A percentile compares a stretch with the other conserved stretches of the same genome.
phyloP scores from a whole-genome alignment of 176 grass and related monocot genomes.

The Oryza meridionalis region DNA sequence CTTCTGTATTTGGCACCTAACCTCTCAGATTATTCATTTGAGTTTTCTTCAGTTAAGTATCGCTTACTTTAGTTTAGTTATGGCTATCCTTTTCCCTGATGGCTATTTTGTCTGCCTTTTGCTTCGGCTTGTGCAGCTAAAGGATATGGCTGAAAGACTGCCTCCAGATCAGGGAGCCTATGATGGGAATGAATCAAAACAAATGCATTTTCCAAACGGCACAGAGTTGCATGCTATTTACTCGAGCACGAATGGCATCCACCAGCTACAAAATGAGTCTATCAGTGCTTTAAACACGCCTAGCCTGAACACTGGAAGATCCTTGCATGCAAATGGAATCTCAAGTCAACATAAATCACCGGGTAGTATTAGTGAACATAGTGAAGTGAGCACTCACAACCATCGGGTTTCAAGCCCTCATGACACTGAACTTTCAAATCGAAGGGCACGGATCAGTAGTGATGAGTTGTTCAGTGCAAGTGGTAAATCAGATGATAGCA shows the following conservation, averaged over 20 bases:
- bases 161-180: conserved; percentile 64
- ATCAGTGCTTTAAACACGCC: conserved; percentile 34
- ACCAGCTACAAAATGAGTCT: conserved; percentile 59
- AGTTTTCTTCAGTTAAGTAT: conserved; percentile 28
- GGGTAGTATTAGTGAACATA: conserved; percentile 51
- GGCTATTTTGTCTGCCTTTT: conserved; percentile 24
- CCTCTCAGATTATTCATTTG: conserved; percentile 15
- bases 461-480: conserved; percentile 48
- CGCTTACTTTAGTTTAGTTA: not conserved
- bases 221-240: conserved; percentile 47
- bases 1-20: conserved; percentile 10
- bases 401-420: conserved; percentile 45
- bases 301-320: conserved; percentile 30
- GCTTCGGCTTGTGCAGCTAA: conserved; percentile 58
- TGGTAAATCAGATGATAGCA: conserved; percentile 50
- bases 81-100: conserved; percentile 28
- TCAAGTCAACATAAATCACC: conserved; percentile 54
- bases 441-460: conserved; percentile 44
- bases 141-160: conserved; percentile 94
- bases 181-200: conserved; percentile 58
- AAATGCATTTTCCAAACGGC: conserved; percentile 49
- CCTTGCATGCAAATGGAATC: conserved; percentile 50
- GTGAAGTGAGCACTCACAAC: conserved; percentile 51
- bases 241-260: conserved; percentile 57
- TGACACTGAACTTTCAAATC: conserved; percentile 39